These are phyloP conservation scores for Penicillium sp. DNA, from an alignment of 2,329 filamentous ascomycete genomes.

Conservation along the genomic window DNA sequence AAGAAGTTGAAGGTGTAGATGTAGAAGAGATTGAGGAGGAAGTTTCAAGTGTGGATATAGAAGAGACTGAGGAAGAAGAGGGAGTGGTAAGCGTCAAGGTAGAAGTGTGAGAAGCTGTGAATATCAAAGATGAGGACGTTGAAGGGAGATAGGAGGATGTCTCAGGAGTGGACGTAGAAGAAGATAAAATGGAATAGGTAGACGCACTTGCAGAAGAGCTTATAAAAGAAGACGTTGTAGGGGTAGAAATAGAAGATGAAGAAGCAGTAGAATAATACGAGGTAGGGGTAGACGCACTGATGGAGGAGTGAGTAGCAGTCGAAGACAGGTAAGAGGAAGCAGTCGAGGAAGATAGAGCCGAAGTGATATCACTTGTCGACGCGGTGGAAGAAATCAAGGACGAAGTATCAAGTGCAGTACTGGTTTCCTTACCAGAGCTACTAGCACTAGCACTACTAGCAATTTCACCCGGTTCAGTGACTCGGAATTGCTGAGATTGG, in stretches of 20 bases:
- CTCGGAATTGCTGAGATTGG: conserved; percentile 41
- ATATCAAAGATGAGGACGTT: neutral
- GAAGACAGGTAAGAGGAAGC: conserved; percentile 19
- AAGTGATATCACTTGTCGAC: conserved; percentile 16
- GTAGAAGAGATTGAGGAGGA: conserved; percentile 6
- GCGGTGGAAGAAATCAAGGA: conserved; percentile 23
- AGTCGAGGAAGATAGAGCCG: conserved; percentile 19
- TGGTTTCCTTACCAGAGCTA: conserved; percentile 28
- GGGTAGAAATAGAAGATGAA: conserved; percentile 20
- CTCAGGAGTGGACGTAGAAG: conserved; percentile 2
- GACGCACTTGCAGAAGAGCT: conserved; percentile 25
- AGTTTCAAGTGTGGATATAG: conserved; percentile 17
- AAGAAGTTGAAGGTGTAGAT: conserved; percentile 22
- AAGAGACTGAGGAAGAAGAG: conserved; percentile 12
- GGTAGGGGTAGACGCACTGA: conserved; percentile 14
- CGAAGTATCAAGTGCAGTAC: conserved; percentile 28
- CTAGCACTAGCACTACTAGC: conserved; percentile 15
- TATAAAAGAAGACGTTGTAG: conserved; percentile 24
- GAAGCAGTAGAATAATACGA: conserved; percentile 15
- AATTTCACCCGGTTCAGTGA: conserved; percentile 24
- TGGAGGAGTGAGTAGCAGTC: conserved; percentile 15
- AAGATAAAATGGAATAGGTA: conserved; percentile 14
- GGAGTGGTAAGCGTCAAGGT: conserved; percentile 10
- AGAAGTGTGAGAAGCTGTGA: neutral
- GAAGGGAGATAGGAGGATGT: neutral